Percentiles rank a stretch among this genome's conserved stretches.
phyloP scores from a whole-genome alignment of 805 yeast genomes.

The Ogataea wickerhamii region DNA sequence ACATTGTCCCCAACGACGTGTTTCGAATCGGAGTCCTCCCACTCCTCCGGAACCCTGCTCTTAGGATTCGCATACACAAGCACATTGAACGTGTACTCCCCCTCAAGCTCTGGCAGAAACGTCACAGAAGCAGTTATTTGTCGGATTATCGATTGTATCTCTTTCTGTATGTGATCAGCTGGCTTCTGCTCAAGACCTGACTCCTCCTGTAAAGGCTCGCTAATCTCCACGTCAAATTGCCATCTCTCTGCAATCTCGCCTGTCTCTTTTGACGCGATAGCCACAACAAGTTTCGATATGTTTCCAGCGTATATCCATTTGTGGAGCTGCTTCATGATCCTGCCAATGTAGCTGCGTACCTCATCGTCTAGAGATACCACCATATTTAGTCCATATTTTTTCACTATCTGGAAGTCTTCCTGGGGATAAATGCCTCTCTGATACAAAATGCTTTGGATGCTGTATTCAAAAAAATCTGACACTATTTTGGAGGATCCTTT shows the following conservation, averaged over 20 bases:
- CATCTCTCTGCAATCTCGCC: slow-evolving; percentile 77
- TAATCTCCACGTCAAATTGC: slow-evolving; percentile 68
- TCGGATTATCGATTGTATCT: slow-evolving; percentile 81
- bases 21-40: slow-evolving; percentile 72
- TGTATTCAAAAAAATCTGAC: slow-evolving; percentile 79
- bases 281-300: slow-evolving; percentile 66
- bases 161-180: slow-evolving; percentile 55
- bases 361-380: slow-evolving; percentile 73
- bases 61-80: slow-evolving; percentile 74
- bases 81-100: slow-evolving; percentile 73
- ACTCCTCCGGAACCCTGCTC: slow-evolving; percentile 68
- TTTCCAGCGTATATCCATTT: slow-evolving; percentile 71
- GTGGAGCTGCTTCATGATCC: slow-evolving; percentile 65
- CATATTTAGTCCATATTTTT: slow-evolving; percentile 75
- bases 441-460: slow-evolving; percentile 76
- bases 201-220: slow-evolving; percentile 4
- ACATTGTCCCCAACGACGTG: slow-evolving; percentile 46
- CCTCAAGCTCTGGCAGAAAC: slow-evolving; percentile 70
- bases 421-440: slow-evolving; percentile 89
- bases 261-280: slow-evolving; percentile 63
- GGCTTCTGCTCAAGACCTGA: slow-evolving; percentile 23
- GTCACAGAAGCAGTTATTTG: slow-evolving; percentile 88
- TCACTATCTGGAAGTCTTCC: slow-evolving; percentile 74
- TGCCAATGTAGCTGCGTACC: slow-evolving; percentile 61
- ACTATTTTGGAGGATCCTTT: slow-evolving; percentile 78